These are phyloP conservation scores for Stagonosporopsis cucurbitacearum DNA, from an alignment of 2,329 filamentous ascomycete species.

Conservation along the genomic window DNA sequence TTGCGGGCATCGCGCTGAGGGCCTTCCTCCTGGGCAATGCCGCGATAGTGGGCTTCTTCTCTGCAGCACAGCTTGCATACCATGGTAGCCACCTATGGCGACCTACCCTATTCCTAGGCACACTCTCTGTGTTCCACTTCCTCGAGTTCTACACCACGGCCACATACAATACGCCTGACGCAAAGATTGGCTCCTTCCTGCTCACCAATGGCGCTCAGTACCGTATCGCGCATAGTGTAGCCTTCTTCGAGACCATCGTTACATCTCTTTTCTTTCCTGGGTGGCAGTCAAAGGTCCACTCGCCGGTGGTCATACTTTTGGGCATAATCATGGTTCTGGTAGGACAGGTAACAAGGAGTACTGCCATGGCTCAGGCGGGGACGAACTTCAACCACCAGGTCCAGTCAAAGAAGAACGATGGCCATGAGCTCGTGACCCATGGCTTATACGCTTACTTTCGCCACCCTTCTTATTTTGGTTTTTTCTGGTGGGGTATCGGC, in stretches of 20 bases:
- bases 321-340: constrained; percentile 70
- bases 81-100: constrained; percentile 60
- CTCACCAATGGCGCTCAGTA: constrained; percentile 86
- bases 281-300: constrained; percentile 53
- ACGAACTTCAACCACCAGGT: constrained; percentile 89
- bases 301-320: constrained; percentile 47
- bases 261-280: constrained; percentile 63
- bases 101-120: constrained; percentile 66
- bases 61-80: constrained; percentile 38
- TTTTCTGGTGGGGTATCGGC: constrained; percentile 98
- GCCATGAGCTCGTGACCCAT: constrained; percentile 80
- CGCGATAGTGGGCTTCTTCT: constrained; percentile 44
- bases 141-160: constrained; percentile 95
- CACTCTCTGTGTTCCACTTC: constrained; percentile 87
- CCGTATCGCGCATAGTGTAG: constrained; percentile 78
- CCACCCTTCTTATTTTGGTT: constrained; percentile 96
- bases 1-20: constrained; percentile 56
- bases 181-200: constrained; percentile 78
- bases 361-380: constrained; percentile 88
- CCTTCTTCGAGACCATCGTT: constrained; percentile 74
- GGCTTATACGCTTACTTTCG: constrained; percentile 79
- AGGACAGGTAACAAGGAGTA: constrained; percentile 78
- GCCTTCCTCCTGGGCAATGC: constrained; percentile 53
- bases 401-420: constrained; percentile 70
- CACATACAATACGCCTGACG: constrained; percentile 76